phyloP scores from a whole-genome alignment of 2,329 filamentous ascomycete genomes.

The Taxawa tesnikishii region DNA sequence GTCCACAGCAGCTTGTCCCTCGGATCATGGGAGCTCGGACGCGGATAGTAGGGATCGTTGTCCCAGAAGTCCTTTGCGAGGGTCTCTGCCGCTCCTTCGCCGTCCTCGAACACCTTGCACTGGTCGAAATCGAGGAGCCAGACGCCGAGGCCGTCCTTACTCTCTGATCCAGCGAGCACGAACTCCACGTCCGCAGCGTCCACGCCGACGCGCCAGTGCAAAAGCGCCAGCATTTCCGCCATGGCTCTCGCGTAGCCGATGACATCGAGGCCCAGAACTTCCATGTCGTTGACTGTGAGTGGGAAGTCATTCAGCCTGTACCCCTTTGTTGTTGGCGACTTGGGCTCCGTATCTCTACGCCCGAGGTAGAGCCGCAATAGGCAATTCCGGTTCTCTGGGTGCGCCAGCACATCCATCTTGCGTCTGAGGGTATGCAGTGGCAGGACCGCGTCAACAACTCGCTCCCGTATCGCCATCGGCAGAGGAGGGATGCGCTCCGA shows the following conservation, averaged over 20 bases:
- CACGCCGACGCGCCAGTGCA: conserved; percentile 35
- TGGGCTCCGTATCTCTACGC: conserved; percentile 13
- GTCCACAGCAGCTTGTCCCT: conserved; percentile 1
- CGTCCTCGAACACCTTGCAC: conserved; percentile 38
- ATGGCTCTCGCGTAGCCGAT: conserved; percentile 29
- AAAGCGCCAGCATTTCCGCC: conserved; percentile 35
- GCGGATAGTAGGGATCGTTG: conserved; percentile 41
- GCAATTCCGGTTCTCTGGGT: conserved; percentile 20
- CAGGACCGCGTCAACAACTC: too few relatives aligned
- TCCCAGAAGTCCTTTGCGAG: conserved; percentile 28
- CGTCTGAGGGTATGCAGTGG: too few relatives aligned
- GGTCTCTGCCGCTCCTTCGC: conserved; percentile 25
- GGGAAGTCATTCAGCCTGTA: conserved; percentile 37
- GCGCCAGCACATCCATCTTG: background rate
- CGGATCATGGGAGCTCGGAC: conserved; percentile 14
- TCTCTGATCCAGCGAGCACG: conserved; percentile 27
- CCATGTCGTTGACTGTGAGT: conserved; percentile 39
- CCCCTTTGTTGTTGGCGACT: too few relatives aligned
- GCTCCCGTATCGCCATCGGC: too few relatives aligned
- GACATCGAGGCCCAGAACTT: conserved; percentile 24
- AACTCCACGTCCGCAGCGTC: conserved; percentile 45
- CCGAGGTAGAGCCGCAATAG: conserved; percentile 39
- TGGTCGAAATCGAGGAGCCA: conserved; percentile 45
- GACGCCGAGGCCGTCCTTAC: too few relatives aligned
- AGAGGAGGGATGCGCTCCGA: too few relatives aligned